Base-by-base conservation (phyloP, 192 early-diverging fungal genomes). In the Powellomyces hirtus region DNA sequence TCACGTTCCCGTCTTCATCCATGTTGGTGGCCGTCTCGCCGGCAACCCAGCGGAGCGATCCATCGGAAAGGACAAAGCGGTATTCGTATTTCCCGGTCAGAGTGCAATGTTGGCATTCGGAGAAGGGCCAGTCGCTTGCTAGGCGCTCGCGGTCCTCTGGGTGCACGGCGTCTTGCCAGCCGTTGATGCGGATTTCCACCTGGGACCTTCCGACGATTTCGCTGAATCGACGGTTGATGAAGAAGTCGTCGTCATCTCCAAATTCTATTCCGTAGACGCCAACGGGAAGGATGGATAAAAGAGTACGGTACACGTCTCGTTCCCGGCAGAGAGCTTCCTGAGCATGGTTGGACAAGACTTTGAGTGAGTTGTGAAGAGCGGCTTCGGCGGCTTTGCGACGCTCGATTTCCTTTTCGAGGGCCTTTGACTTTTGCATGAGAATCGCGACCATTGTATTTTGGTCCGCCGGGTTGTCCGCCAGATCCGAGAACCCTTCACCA, bases 221-320 rank as follows among this genome's bases (percentile, higher is more conserved):
- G 33, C 62, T 52, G 2, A 63, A 63, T 10, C 62, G 62, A 11
- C n/a, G n/a, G 45, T 63, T 63, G 42, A 63, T 27, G 45, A 20
- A 44, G 27, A 27, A 63, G 1, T 63, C 62, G 42, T 51, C 62
- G 10, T 51, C 62, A 22, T 63, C 62, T 8, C 44, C 62, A 36
- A 60, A 60, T 26, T 24, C 59, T 18, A 18, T 63, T 10, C 62
- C 62, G 4, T 63, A 63, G 13, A 63, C 62, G 22, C 62, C 62
- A 1, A 46, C 42, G 16, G 62, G 62, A 11, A 63, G 36, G 49
- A 49, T 46, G 7, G 62, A 63, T 20, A 63, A 49, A 7, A 63
- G 27, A 22, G 42, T 18, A n/a, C n/a, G 42, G 31, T 49, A 52
- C 14, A 52, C 13, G 27, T 63, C 20, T 8, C 62, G 37, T 29